Conservation (phyloP, 1,139 yeast genomes). For the Pichia sp. region DNA sequence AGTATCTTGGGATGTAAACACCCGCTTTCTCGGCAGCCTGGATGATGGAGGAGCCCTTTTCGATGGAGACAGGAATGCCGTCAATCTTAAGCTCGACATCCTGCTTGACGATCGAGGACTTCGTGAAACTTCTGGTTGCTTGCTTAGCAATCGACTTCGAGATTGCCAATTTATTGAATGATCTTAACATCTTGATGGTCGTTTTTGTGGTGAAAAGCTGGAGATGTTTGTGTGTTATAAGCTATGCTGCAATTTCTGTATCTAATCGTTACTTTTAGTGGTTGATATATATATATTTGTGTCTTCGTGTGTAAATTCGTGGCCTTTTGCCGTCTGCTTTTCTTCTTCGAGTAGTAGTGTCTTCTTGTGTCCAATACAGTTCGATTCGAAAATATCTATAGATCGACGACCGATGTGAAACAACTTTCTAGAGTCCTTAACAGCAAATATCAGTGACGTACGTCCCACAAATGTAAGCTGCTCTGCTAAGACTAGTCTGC, state of each 20-base stretch:
- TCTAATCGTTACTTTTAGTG: no score
- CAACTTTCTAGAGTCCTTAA: neutral
- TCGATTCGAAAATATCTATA: neutral
- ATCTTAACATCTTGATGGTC: conserved; percentile 15
- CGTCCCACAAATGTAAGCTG: neutral
- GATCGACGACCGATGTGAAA: neutral
- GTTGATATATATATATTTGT: no score
- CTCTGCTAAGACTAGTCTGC: neutral
- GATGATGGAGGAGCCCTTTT: conserved; percentile 83
- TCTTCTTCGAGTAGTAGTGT: neutral
- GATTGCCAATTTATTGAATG: conserved; percentile 16
- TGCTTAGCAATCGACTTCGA: conserved; percentile 14
- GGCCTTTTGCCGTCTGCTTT: neutral
- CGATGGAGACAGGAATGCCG: conserved; percentile 71
- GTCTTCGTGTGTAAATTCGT: no score
- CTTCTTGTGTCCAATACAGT: neutral
- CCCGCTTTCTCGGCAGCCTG: conserved; percentile 94
- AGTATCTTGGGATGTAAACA: conserved; percentile 80
- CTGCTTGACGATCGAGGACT: conserved; percentile 10
- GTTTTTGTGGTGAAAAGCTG: neutral
- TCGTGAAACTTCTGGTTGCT: conserved; percentile 18
- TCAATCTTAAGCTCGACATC: conserved; percentile 77
- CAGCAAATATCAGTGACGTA: neutral
- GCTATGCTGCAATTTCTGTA: no score
- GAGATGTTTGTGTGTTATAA: neutral